Conservation (phyloP, 2,329 filamentous ascomycete species). For the Epichloe scottii region DNA sequence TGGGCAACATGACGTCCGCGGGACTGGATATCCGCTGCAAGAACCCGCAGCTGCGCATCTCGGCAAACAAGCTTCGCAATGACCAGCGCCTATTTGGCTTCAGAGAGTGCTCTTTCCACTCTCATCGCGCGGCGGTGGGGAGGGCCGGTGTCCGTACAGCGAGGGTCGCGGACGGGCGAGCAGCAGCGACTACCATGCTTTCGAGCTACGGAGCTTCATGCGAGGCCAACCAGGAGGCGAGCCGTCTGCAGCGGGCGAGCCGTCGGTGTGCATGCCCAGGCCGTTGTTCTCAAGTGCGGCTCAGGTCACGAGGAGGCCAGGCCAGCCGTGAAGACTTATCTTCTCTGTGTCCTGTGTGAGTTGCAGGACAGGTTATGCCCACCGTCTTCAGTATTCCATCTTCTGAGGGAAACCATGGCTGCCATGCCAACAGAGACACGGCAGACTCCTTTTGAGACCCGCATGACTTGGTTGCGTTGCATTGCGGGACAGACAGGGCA, state of each 20-base stretch:
- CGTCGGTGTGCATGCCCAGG: conserved; percentile 10
- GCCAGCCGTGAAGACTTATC: conserved; percentile 2
- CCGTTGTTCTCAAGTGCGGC: conserved; percentile 16
- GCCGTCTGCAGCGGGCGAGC: background rate
- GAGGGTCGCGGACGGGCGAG: conserved; percentile 1
- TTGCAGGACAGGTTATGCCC: background rate
- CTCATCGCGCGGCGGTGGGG: conserved; percentile 35
- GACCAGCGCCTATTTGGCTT: too few species aligned
- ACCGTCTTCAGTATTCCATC: background rate
- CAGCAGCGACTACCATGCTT: conserved; percentile 5
- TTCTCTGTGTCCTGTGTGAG: conserved; percentile 16
- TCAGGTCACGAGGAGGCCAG: conserved; percentile 21
- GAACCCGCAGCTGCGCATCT: conserved; percentile 25
- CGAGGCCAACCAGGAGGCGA: background rate
- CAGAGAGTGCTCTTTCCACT: too few species aligned
- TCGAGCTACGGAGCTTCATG: background rate
- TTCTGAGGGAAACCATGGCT: background rate
- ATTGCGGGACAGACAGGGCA: background rate
- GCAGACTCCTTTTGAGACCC: background rate
- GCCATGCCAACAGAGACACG: background rate
- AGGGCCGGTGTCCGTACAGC: conserved; percentile 39
- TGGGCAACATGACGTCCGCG: conserved; percentile 37
- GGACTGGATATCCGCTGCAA: conserved; percentile 41
- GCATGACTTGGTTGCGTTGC: background rate
- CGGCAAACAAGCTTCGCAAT: too few species aligned